Evolutionary conservation across 345 rosid genomes (phyloP).

Genomic region (Linum usitatissimum): DNA sequence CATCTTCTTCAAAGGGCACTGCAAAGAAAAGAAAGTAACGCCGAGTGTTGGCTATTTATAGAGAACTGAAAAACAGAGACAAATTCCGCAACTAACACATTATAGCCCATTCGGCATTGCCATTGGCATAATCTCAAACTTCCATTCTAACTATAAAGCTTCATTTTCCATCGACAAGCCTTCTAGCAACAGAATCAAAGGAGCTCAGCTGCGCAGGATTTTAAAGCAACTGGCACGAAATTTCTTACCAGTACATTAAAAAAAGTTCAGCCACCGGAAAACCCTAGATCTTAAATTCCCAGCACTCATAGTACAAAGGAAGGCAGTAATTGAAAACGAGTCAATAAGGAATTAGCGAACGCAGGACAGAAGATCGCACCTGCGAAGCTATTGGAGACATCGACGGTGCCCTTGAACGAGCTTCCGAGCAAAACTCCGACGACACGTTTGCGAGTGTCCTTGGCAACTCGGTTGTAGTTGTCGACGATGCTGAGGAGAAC

Average conservation of each 20-base stretch:
- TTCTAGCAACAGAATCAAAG: background rate
- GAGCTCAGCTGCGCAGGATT: too few species aligned
- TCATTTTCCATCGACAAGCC: too few species aligned
- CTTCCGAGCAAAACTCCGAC: slow-evolving; percentile 70
- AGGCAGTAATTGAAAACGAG: background rate
- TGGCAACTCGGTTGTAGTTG: slow-evolving; percentile 87
- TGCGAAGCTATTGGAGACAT: slow-evolving; percentile 88
- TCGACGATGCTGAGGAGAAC: slow-evolving; percentile 94
- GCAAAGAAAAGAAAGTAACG: slow-evolving; percentile 12
- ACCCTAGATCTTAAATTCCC: background rate
- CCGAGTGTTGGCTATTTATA: background rate
- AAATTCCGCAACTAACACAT: background rate
- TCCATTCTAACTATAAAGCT: too few species aligned
- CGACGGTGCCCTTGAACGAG: slow-evolving; percentile 73
- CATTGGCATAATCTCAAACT: too few species aligned
- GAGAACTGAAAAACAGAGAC: background rate
- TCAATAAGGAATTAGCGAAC: background rate
- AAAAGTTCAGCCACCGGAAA: background rate
- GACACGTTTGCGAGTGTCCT: slow-evolving; percentile 81
- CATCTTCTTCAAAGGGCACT: slow-evolving; percentile 98
- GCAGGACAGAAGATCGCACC: slow-evolving; percentile 23
- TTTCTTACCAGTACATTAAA: too few species aligned
- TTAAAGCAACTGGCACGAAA: too few species aligned
- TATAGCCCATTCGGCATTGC: too few species aligned
- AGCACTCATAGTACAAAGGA: background rate